Percentiles rank a stretch among this genome's conserved stretches.
Evolutionary conservation across 192 early-diverging fungal genomes (phyloP).

Genomic region (Backusella tarrabulga): DNA sequence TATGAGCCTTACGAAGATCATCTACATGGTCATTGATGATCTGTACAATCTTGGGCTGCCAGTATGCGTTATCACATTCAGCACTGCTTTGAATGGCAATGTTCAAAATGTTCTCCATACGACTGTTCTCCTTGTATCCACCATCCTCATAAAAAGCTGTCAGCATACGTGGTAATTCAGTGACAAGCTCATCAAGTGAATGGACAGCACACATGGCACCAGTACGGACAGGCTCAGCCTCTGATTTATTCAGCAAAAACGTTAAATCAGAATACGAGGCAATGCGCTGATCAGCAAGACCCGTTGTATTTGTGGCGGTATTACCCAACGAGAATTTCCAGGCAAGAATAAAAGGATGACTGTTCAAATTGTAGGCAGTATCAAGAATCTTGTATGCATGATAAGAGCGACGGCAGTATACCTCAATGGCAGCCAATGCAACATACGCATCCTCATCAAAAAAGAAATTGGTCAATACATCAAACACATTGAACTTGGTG

Average conservation of each 20-base stretch:
- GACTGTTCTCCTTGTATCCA: not conserved
- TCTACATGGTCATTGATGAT: constrained; percentile 59
- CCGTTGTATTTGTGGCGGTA: constrained; percentile 14
- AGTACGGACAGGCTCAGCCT: constrained; percentile 74
- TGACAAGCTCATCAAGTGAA: constrained; percentile 68
- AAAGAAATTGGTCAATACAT: constrained; percentile 93
- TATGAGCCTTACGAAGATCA: constrained; percentile 64
- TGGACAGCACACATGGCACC: constrained; percentile 81
- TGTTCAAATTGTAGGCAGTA: constrained; percentile 69
- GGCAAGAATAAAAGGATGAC: constrained; percentile 63
- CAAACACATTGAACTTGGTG: constrained; percentile 92
- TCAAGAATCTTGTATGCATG: constrained; percentile 92
- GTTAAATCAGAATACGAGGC: constrained; percentile 80
- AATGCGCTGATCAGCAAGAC: constrained; percentile 53
- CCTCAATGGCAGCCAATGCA: constrained; percentile 85
- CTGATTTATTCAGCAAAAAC: constrained; percentile 68
- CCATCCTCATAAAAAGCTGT: constrained; percentile 51
- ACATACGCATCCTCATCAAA: constrained; percentile 78
- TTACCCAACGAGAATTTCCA: constrained; percentile 69
- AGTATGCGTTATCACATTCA: constrained; percentile 69
- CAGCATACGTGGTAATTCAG: constrained; percentile 55
- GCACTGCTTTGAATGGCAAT: constrained; percentile 73
- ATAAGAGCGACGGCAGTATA: constrained; percentile 95
- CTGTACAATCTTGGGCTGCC: constrained; percentile 60
- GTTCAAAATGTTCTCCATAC: constrained; percentile 80